Conservation (phyloP, 2,329 filamentous ascomycete genomes). For the Aspergillus phoenicis region DNA sequence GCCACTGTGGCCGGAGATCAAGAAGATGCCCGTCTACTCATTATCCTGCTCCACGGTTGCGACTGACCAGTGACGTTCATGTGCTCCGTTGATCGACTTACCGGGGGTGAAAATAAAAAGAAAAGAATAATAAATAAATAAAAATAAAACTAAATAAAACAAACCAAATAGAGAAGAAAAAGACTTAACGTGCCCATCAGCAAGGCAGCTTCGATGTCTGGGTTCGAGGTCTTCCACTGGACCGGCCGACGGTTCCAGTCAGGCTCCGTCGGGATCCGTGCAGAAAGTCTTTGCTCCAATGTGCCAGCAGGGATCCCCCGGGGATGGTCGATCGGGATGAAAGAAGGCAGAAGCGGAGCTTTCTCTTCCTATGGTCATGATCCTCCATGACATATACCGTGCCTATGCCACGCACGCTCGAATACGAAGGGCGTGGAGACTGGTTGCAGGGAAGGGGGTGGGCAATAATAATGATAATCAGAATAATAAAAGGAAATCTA, state of each 20-base stretch:
- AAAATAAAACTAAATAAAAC: too few relatives aligned
- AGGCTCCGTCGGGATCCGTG: conserved; percentile 3
- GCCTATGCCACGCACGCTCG: conserved; percentile 5
- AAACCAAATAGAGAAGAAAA: too few relatives aligned
- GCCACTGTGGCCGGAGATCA: neutral
- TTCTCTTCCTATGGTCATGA: neutral
- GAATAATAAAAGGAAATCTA: conserved; percentile 10
- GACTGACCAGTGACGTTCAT: neutral
- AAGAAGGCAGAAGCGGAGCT: neutral
- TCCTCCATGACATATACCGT: conserved; percentile 2
- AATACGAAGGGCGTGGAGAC: conserved; percentile 7
- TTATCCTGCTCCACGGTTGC: neutral
- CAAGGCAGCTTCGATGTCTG: neutral
- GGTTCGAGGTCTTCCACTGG: conserved; percentile 3
- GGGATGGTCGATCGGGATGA: neutral
- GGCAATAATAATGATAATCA: conserved; percentile 1
- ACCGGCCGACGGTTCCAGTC: conserved; percentile 5
- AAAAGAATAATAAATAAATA: too few relatives aligned
- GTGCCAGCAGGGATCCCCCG: conserved; percentile 1
- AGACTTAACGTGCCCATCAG: neutral
- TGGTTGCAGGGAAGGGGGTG: neutral
- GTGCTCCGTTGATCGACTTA: neutral
- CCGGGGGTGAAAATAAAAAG: neutral
- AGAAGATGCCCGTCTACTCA: too few relatives aligned
- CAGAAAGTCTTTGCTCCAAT: neutral